Evolutionary conservation across 371 early-diverging fungal genomes (phyloP).

Genomic region (Mucor mucedo): DNA sequence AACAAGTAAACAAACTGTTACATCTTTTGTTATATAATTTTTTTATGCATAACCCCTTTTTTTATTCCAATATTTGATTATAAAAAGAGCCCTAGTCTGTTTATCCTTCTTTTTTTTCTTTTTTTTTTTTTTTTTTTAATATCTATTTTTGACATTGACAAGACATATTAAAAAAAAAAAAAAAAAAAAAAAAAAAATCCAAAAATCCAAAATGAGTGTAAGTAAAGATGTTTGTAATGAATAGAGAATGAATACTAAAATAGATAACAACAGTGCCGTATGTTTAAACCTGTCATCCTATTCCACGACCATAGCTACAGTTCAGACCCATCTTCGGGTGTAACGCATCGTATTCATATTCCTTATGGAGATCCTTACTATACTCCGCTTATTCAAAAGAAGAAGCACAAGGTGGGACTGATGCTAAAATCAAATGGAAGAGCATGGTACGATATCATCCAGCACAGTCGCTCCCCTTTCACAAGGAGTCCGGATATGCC

Average conservation of each 20-base stretch:
- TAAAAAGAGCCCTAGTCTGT: not conserved
- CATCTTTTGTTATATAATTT: slow-evolving; percentile 12
- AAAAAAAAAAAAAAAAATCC: not conserved
- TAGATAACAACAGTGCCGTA: slow-evolving; percentile 4
- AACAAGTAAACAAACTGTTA: slow-evolving; percentile 28
- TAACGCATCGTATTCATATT: slow-evolving; percentile 33
- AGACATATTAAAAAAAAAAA: not conserved
- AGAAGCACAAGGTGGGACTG: slow-evolving; percentile 20
- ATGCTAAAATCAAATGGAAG: slow-evolving; percentile 25
- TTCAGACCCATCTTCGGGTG: slow-evolving; percentile 21
- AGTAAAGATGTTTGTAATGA: not conserved
- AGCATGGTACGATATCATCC: slow-evolving; percentile 22
- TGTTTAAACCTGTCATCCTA: slow-evolving; percentile 28
- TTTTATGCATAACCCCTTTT: slow-evolving; percentile 28
- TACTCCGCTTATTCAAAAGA: slow-evolving; percentile 21
- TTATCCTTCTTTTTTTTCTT: slow-evolving; percentile 4
- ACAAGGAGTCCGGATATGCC: not conserved
- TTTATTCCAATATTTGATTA: slow-evolving; percentile 4
- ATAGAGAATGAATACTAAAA: not conserved
- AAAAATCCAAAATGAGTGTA: slow-evolving; percentile 11
- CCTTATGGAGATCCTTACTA: slow-evolving; percentile 26
- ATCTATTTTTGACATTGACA: not conserved
- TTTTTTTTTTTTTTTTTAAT: not conserved
- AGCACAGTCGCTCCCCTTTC: not conserved
- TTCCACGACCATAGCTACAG: slow-evolving; percentile 29